Conservation (phyloP, 208 protist genomes). For the Blechomonas ayalai region DNA sequence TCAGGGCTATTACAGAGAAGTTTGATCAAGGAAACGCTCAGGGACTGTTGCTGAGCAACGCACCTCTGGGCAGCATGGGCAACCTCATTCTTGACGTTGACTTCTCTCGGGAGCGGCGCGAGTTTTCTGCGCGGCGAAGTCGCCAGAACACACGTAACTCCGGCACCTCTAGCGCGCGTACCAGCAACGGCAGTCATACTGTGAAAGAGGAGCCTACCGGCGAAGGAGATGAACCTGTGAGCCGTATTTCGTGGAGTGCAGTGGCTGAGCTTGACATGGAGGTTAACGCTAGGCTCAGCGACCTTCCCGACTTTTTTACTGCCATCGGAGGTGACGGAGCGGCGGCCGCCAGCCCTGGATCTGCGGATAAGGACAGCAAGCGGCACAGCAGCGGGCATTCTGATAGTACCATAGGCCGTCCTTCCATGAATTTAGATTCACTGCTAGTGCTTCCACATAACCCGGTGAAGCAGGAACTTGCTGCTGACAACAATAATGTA, state of each 20-base stretch:
- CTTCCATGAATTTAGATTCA: too few relatives aligned
- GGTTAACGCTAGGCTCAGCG: background rate
- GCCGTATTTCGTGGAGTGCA: too few relatives aligned
- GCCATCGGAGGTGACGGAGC: background rate
- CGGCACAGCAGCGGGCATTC: background rate
- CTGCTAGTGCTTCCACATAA: conserved; percentile 36
- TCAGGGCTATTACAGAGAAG: conserved; percentile 84
- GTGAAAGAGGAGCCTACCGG: background rate
- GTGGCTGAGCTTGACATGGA: conserved; percentile 4
- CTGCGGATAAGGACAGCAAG: background rate
- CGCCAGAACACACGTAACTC: too few relatives aligned
- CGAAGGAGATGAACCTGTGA: too few relatives aligned
- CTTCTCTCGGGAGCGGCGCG: conserved; percentile 34
- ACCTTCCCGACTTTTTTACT: conserved; percentile 2
- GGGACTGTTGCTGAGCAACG: conserved; percentile 80
- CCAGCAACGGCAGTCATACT: too few relatives aligned
- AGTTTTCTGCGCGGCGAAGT: conserved; percentile 11
- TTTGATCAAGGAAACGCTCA: conserved; percentile 89
- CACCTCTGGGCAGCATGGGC: conserved; percentile 59
- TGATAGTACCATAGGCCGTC: background rate
- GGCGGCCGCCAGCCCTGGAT: background rate
- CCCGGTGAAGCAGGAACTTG: conserved; percentile 1
- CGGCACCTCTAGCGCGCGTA: too few relatives aligned
- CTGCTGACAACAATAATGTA: background rate
- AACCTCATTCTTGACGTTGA: conserved; percentile 86